Evolutionary conservation across 164 flowering plant genomes (phyloP), one percentile per base, ranked within the genome.

Genomic region (Saururus chinensis): DNA sequence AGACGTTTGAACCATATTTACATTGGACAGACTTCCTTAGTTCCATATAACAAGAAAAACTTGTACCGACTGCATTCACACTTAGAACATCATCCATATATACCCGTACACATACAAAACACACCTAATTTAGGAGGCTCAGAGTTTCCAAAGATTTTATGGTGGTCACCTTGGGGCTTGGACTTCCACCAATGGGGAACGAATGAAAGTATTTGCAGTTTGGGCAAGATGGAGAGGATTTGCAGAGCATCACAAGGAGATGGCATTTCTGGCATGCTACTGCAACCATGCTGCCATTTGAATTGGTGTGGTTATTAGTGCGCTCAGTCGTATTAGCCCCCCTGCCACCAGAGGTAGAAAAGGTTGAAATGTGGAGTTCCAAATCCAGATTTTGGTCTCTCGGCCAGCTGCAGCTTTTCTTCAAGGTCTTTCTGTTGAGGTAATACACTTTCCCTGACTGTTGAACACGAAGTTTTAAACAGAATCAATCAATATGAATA

Each of bases 131-230:
- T 60, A 77, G 64, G 64, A 79, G 81, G 73, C 74, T 77, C 21
- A 81, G 70, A 12, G 82, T 81, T 53, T 72, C 72, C 26, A 74
- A 51, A 49, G 85, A 69, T 60, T 79, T 77, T 54, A 64, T 49
- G 9, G 70, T 35, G 5, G 68, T 35, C 19, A 60, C 20, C 59
- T 62, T 72, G 0, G 68, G 45, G 1, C 65, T 64, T 40, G 68
- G 66, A 56, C 42, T 64, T 56, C 68, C 72, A 37, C 52, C 66
- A 35, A 66, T 40, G 1, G 79, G 74, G 53, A 82, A 73, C 4
- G 88, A 75, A 70, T 86, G 85, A 60, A 82, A 72, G 57, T 70
- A 82, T 73, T 86, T 86, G 84, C 92, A 86, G 57, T 86, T 86
- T 0, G 92, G 92, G 66, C 92, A 86, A 60, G 82, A 68, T 25